phyloP scores from a whole-genome alignment of 306 rosid species.

The Vigna unguiculata region DNA sequence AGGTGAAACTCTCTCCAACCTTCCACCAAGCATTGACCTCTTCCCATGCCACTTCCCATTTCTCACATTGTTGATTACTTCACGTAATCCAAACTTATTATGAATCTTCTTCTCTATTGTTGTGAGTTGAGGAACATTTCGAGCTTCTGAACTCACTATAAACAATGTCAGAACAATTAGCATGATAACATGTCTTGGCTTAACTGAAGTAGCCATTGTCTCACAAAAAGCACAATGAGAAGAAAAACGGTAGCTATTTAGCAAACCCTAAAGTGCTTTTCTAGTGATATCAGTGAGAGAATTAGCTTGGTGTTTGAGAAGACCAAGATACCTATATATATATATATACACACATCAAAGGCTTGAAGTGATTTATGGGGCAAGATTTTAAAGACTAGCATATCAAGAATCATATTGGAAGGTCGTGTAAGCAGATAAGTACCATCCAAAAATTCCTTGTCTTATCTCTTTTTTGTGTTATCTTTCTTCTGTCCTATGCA shows the following conservation, averaged over 20 bases:
- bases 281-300: neutral
- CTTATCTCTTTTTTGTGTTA: slow-evolving; percentile 11
- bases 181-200: slow-evolving; percentile 8
- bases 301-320: neutral
- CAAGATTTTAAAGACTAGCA: neutral
- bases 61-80: slow-evolving; percentile 20
- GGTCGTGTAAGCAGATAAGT: slow-evolving; percentile 40
- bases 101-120: neutral
- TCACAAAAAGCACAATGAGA: neutral
- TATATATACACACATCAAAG: neutral
- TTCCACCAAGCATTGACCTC: slow-evolving; percentile 50
- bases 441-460: slow-evolving; percentile 22
- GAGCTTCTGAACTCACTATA: slow-evolving; percentile 38
- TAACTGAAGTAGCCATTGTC: slow-evolving; percentile 33
- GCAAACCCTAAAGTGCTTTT: neutral
- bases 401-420: slow-evolving; percentile 20
- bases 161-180: slow-evolving; percentile 35
- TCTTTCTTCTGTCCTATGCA: neutral
- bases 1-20: slow-evolving; percentile 47
- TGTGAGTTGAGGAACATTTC: slow-evolving; percentile 30
- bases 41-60: neutral
- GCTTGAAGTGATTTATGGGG: neutral
- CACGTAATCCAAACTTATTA: slow-evolving; percentile 10
- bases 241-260: slow-evolving; percentile 21
- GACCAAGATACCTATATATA: slow-evolving; percentile 9